These are phyloP conservation scores for Exophiala spinifera DNA, from an alignment of 2,329 filamentous ascomycete genomes.

Conservation along the genomic window DNA sequence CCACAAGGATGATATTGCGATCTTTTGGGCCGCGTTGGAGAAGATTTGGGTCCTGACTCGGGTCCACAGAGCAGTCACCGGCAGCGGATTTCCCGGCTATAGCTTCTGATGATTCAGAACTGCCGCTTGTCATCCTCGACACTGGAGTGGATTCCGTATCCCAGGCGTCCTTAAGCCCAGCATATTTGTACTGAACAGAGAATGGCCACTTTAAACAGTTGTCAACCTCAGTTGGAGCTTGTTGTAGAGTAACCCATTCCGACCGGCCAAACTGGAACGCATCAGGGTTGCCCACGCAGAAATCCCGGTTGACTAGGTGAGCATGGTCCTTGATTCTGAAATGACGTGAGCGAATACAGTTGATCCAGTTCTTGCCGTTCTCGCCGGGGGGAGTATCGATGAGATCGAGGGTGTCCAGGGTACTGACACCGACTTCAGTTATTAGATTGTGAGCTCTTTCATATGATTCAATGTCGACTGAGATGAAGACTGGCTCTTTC, in stretches of 20 bases:
- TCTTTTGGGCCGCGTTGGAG: constrained; percentile 28
- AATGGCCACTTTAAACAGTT: constrained; percentile 58
- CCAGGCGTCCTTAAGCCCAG: constrained; percentile 14
- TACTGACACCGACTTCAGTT: constrained; percentile 82
- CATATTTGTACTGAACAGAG: constrained; percentile 36
- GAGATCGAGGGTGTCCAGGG: constrained; percentile 68
- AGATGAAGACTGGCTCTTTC: constrained; percentile 65
- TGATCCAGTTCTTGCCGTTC: constrained; percentile 64
- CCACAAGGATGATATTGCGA: constrained; percentile 71
- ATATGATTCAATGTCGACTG: constrained; percentile 78
- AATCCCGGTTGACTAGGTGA: constrained; percentile 64
- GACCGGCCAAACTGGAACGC: constrained; percentile 68
- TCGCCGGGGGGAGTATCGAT: constrained; percentile 56
- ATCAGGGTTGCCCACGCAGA: constrained; percentile 69
- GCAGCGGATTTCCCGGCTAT: constrained; percentile 8
- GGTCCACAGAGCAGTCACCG: constrained; percentile 2
- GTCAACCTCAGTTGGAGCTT: constrained; percentile 48
- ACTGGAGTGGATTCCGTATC: neutral
- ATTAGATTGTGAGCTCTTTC: constrained; percentile 65
- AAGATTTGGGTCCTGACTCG: constrained; percentile 1
- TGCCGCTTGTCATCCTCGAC: too few species aligned
- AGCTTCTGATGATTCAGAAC: too few species aligned
- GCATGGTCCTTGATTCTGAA: constrained; percentile 70
- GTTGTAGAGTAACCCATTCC: constrained; percentile 50
- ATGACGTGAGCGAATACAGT: constrained; percentile 67